phyloP scores from a whole-genome alignment of 2,329 filamentous ascomycete genomes.

The Emericellopsis cladophorae region DNA sequence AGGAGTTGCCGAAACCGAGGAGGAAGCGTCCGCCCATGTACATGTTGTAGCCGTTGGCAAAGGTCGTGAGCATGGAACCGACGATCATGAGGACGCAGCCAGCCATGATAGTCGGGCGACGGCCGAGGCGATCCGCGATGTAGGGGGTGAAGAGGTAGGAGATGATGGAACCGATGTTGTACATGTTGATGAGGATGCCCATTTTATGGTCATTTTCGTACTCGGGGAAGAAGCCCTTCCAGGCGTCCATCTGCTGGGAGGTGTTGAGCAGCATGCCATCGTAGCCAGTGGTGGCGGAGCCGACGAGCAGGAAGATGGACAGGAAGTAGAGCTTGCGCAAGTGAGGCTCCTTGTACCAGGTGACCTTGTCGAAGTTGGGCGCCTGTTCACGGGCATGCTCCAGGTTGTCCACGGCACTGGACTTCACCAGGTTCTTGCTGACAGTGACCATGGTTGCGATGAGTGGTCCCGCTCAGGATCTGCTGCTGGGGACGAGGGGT shows the following conservation, averaged over 20 bases:
- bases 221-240: conserved; percentile 36
- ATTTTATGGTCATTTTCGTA: conserved; percentile 24
- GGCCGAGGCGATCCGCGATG: conserved; percentile 28
- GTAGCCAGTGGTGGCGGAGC: conserved; percentile 49
- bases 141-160: conserved; percentile 33
- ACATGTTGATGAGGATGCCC: conserved; percentile 37
- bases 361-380: conserved; percentile 39
- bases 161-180: conserved; percentile 35
- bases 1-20: conserved; percentile 53
- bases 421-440: conserved; percentile 5
- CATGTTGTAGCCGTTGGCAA: conserved; percentile 29
- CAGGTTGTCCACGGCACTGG: conserved; percentile 12
- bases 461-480: background rate
- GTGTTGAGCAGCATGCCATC: conserved; percentile 50
- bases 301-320: conserved; percentile 40
- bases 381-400: conserved; percentile 28
- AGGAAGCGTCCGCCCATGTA: conserved; percentile 24
- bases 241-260: conserved; percentile 41
- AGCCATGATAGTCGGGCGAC: conserved; percentile 26
- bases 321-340: conserved; percentile 42
- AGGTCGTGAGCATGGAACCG: conserved; percentile 27
- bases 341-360: conserved; percentile 43
- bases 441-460: conserved; percentile 1
- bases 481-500: too few species aligned
- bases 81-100: conserved; percentile 33